A percentile compares a stretch with the other conserved stretches of the same genome.
Evolutionary conservation across 306 rosid genomes (phyloP).

Genomic region (Cotoneaster glaucophyllus): DNA sequence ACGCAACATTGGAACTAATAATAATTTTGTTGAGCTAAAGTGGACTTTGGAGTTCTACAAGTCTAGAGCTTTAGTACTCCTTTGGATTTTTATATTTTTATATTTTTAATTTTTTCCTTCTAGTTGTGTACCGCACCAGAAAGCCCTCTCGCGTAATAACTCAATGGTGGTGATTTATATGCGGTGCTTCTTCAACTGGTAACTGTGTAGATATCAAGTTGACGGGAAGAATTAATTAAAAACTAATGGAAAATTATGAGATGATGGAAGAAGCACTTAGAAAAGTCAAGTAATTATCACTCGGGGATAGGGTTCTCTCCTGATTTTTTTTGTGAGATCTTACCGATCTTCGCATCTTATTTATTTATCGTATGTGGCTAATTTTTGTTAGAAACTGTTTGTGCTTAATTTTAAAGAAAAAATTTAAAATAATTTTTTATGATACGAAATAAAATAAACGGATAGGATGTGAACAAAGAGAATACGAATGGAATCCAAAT

Average conservation of each 20-base stretch:
- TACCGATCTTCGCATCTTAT: too few species aligned
- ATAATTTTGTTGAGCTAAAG: background rate
- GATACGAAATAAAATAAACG: too few species aligned
- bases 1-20: background rate
- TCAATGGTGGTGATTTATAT: background rate
- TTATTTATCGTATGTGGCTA: rapidly evolving
- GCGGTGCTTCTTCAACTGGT: background rate
- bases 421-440: too few species aligned
- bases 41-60: background rate
- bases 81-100: too few species aligned
- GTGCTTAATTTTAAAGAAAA: too few species aligned
- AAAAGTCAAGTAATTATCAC: background rate
- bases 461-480: too few species aligned
- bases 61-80: background rate
- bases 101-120: background rate
- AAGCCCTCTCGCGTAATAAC: background rate
- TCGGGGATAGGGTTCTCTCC: too few species aligned
- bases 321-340: rapidly evolving
- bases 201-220: background rate
- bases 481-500: too few species aligned
- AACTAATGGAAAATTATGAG: too few species aligned
- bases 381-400: rapidly evolving
- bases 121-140: background rate
- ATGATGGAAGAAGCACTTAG: background rate
- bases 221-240: background rate